phyloP scores from a whole-genome alignment of 805 yeast species.

The Spathaspora arborariae region DNA sequence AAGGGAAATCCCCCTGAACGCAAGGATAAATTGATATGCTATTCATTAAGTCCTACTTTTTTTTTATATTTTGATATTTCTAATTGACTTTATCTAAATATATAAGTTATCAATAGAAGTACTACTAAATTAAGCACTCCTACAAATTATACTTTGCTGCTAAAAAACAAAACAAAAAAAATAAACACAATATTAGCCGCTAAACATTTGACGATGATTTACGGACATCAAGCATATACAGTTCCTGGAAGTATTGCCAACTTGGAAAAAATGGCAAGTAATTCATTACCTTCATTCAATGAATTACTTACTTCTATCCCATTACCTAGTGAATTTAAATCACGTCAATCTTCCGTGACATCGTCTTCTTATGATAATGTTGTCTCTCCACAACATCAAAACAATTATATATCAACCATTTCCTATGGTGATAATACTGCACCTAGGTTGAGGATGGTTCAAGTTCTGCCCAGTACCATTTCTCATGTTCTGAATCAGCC shows the following conservation, averaged over 20 bases:
- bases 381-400: not conserved
- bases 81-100: not conserved
- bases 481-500: not conserved
- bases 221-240: not conserved
- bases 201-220: not conserved
- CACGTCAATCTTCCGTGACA: not conserved
- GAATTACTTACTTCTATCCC: slow-evolving; percentile 32
- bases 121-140: not conserved
- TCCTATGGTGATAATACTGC: not conserved
- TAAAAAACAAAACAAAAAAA: not conserved
- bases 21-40: not conserved
- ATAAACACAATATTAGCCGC: not conserved
- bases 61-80: not conserved
- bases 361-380: not conserved
- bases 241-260: not conserved
- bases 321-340: slow-evolving; percentile 15
- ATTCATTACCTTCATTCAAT: slow-evolving; percentile 28
- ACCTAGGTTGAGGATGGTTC: not conserved
- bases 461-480: not conserved
- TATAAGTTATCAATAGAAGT: not conserved
- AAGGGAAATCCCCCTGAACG: not conserved
- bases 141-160: not conserved
- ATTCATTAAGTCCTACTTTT: not conserved
- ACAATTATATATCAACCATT: not conserved
- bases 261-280: not conserved